These are phyloP conservation scores for Limtongia smithiae DNA, from an alignment of 805 yeast species.

Conservation along the genomic window DNA sequence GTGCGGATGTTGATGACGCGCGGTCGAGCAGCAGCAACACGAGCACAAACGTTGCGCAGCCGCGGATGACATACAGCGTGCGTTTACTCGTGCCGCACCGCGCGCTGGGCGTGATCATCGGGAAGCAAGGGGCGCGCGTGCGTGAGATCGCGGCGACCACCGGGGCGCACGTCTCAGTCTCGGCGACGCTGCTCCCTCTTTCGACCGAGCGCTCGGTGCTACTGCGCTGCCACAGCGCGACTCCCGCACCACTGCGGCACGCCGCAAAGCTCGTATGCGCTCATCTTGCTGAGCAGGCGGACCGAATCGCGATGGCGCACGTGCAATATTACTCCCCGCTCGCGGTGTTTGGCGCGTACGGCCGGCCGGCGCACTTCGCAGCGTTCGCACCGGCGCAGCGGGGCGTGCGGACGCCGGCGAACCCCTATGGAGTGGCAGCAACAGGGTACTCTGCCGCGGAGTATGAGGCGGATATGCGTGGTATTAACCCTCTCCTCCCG, in stretches of 20 bases:
- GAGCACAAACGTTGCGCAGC: background rate
- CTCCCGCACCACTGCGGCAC: conserved; percentile 6
- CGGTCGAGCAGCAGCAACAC: background rate
- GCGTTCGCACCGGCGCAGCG: conserved; percentile 14
- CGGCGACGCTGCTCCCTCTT: conserved; percentile 23
- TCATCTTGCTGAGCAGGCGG: conserved; percentile 10
- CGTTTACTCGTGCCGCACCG: conserved; percentile 19
- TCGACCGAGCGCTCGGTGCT: conserved; percentile 24
- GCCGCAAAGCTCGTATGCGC: conserved; percentile 1
- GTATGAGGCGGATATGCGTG: conserved; percentile 14
- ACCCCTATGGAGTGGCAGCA: conserved; percentile 24
- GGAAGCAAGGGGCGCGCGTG: conserved; percentile 9
- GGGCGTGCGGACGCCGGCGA: conserved; percentile 23
- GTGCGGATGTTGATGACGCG: background rate
- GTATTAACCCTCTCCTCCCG: background rate
- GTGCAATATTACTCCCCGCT: conserved; percentile 19
- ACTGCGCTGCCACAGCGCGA: conserved; percentile 1
- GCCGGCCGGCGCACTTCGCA: conserved; percentile 7
- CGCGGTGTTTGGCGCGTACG: conserved; percentile 19
- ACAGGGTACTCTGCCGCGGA: conserved; percentile 22
- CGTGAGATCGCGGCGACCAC: conserved; percentile 8
- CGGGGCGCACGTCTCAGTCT: conserved; percentile 11
- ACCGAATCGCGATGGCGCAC: conserved; percentile 7
- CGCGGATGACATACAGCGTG: conserved; percentile 4
- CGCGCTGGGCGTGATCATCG: conserved; percentile 18